Base-by-base conservation (phyloP, 169 alveolate species). In the Plasmodium relictum region DNA sequence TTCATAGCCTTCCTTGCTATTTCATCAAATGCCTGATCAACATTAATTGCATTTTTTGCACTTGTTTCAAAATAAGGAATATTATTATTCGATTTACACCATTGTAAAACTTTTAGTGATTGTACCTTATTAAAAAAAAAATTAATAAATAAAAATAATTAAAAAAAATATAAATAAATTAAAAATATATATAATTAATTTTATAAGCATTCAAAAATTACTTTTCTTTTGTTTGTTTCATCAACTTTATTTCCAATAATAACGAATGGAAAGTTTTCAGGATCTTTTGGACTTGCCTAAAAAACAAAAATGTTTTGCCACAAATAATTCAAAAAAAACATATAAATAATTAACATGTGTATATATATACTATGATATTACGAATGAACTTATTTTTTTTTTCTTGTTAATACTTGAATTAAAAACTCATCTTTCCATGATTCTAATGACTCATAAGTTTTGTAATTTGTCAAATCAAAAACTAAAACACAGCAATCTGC, bases 401-500 rank as follows among this genome's bases (percentile, higher is more conserved):
- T 48, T 26, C 1, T 6, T 26, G 20, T 74, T 72, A 65, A 2
- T 26, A 95, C 98, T 95, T 98, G 99, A 58, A 95, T 95, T 50
- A 98, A 94, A 83, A 99, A 99, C 88, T 97, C 99, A 26, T 97
- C 98, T 85, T 98, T 97, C 99, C 99, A 99, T 69, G 98, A 95
- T 73, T 97, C 98, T 26, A 98, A 78, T 50, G 97, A 95, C 73
- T 98, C 99, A 93, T 97, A 98, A 18, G 99, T 95, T 93, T 97
- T 97, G 56, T 92, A 90, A 48, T 89, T 93, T 20, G 98, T 96
- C 74, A 96, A 93, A 88, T 98, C 99, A 93, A 97, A 98, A 50
- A 98, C 99, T 70, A 99, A 92, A 68, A 97, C 99, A 93, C 99
- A 99, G 93, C 99, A 98, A 90, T 99, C 99, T 14, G 99, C 99